Percentiles rank a stretch among this genome's conserved stretches.
These are phyloP conservation scores for Fusarium cicatricum DNA, from an alignment of 2,329 filamentous ascomycete genomes.

Conservation along the genomic window DNA sequence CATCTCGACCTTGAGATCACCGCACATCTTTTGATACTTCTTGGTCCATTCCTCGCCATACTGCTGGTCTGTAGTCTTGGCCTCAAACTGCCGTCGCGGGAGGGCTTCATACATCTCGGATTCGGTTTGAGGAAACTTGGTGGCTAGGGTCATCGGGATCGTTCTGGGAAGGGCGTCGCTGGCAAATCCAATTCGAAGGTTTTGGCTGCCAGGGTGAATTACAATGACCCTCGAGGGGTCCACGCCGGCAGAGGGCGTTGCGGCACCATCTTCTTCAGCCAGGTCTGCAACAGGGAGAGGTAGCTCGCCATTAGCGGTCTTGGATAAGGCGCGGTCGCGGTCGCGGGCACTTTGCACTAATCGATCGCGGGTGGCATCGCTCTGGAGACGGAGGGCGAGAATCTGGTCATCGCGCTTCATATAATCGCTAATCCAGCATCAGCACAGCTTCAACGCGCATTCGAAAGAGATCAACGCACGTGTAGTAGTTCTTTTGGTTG, in stretches of 20 bases:
- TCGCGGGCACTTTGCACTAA: slow-evolving; percentile 89
- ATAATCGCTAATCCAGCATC: slow-evolving; percentile 73
- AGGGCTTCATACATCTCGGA: slow-evolving; percentile 83
- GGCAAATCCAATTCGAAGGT: slow-evolving; percentile 92
- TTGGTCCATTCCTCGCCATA: slow-evolving; percentile 85
- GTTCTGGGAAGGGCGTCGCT: slow-evolving; percentile 95
- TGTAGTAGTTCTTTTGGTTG: slow-evolving; percentile 99
- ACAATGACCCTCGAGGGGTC: slow-evolving; percentile 92
- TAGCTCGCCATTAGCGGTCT: slow-evolving; percentile 73
- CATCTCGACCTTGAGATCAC: slow-evolving; percentile 90
- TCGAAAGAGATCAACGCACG: slow-evolving; percentile 59
- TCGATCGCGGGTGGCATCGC: slow-evolving; percentile 83
- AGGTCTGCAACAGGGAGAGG: slow-evolving; percentile 68
- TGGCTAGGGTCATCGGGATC: slow-evolving; percentile 90
- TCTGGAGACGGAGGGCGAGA: slow-evolving; percentile 85
- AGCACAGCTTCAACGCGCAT: slow-evolving; percentile 14
- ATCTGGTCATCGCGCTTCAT: slow-evolving; percentile 98
- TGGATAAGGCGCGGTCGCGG: slow-evolving; percentile 83
- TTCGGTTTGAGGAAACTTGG: slow-evolving; percentile 79
- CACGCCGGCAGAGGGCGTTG: slow-evolving; percentile 65
- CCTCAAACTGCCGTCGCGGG: slow-evolving; percentile 73
- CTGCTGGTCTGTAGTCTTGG: slow-evolving; percentile 74
- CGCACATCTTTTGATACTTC: slow-evolving; percentile 82
- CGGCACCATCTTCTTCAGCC: slow-evolving; percentile 63
- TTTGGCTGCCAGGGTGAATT: slow-evolving; percentile 95